Evolutionary conservation across 768 basidiomycete genomes (phyloP).

Genomic region (Tylopilus subfusipes): DNA sequence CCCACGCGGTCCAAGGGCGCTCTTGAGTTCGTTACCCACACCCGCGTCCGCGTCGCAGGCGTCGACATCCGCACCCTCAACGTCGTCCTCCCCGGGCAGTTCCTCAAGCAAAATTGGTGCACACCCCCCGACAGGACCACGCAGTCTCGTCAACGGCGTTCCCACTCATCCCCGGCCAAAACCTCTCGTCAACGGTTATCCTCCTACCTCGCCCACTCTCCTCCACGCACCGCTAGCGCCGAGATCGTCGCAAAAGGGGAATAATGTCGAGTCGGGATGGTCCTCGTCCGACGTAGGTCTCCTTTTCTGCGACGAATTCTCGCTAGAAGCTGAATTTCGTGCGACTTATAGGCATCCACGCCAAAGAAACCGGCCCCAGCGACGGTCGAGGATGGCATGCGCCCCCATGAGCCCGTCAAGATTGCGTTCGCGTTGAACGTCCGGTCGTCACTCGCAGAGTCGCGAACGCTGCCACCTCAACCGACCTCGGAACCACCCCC

Average conservation of each 20-base stretch:
- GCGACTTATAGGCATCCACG: slow-evolving; percentile 15
- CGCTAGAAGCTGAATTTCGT: slow-evolving; percentile 5
- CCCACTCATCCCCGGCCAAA: slow-evolving; percentile 36
- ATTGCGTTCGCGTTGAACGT: slow-evolving; percentile 32
- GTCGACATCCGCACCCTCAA: slow-evolving; percentile 33
- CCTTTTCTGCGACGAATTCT: background rate
- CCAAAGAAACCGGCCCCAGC: slow-evolving; percentile 15
- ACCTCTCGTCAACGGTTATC: slow-evolving; percentile 43
- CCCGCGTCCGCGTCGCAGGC: slow-evolving; percentile 26
- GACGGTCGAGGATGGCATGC: slow-evolving; percentile 31
- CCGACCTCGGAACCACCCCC: slow-evolving; percentile 40
- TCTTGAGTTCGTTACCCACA: slow-evolving; percentile 46
- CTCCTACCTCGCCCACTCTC: slow-evolving; percentile 24
- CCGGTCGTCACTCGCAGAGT: slow-evolving; percentile 23
- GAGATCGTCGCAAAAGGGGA: slow-evolving; percentile 39
- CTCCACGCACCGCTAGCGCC: slow-evolving; percentile 32
- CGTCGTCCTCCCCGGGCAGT: slow-evolving; percentile 31
- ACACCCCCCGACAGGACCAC: slow-evolving; percentile 62
- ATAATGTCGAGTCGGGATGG: slow-evolving; percentile 39
- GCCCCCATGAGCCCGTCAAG: slow-evolving; percentile 32
- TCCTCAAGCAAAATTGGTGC: slow-evolving; percentile 45
- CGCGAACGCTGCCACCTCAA: slow-evolving; percentile 33
- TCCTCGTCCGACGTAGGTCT: slow-evolving; percentile 33
- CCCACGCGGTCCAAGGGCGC: slow-evolving; percentile 69
- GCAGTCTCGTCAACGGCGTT: slow-evolving; percentile 48